Conservation (phyloP, 768 basidiomycete genomes). For the Phlebiopsis gigantea region DNA sequence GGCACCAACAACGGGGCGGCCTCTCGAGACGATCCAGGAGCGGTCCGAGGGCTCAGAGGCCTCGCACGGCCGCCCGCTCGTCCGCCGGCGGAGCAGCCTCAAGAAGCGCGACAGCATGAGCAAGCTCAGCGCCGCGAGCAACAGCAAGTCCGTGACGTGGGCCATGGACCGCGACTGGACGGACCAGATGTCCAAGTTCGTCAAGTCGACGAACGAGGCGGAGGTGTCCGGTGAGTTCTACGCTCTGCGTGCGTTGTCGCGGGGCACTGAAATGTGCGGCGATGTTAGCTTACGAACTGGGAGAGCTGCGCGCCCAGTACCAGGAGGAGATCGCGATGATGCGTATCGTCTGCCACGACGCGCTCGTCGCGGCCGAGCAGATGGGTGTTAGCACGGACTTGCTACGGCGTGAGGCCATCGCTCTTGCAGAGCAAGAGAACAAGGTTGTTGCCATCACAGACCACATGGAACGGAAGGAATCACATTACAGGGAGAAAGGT, state of each 20-base stretch:
- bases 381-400: conserved; percentile 35
- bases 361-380: conserved; percentile 35
- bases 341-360: conserved; percentile 49
- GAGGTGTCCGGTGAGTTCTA: conserved; percentile 33
- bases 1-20: conserved; percentile 15
- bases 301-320: conserved; percentile 49
- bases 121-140: conserved; percentile 41
- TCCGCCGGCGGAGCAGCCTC: conserved; percentile 58
- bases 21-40: conserved; percentile 29
- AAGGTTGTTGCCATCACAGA: conserved; percentile 34
- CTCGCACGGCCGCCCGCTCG: conserved; percentile 27
- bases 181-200: conserved; percentile 47
- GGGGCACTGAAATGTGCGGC: conserved; percentile 19
- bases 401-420: conserved; percentile 35
- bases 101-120: conserved; percentile 47
- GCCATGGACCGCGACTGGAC: conserved; percentile 56
- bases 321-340: conserved; percentile 59
- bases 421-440: conserved; percentile 36
- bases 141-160: conserved; percentile 69
- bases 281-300: conserved; percentile 52
- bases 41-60: conserved; percentile 19
- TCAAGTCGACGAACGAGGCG: conserved; percentile 34
- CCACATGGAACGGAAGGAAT: conserved; percentile 36
- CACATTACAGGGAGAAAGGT: conserved; percentile 38
- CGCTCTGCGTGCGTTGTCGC: conserved; percentile 23